Evolutionary conservation across 2,329 filamentous ascomycete genomes (phyloP).

Genomic region (Kalmusia sp.): DNA sequence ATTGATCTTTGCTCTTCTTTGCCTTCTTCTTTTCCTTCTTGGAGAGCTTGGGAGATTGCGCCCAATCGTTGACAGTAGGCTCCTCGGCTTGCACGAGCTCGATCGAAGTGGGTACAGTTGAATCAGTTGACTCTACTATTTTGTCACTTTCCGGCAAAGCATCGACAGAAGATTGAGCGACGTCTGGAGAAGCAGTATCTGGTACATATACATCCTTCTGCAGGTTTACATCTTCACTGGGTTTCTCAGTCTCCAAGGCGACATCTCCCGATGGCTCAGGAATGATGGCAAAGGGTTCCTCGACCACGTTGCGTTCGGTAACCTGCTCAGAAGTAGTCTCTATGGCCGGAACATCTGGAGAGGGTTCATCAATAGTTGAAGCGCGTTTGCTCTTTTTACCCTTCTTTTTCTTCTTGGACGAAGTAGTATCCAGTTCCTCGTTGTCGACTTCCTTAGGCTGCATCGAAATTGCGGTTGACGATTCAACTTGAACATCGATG

Average conservation of each 20-base stretch:
- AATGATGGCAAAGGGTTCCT: background rate
- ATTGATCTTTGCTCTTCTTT: slow-evolving; percentile 11
- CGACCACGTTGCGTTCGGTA: background rate
- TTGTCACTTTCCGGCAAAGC: slow-evolving; percentile 9
- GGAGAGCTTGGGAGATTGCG: slow-evolving; percentile 15
- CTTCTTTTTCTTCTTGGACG: slow-evolving; percentile 34
- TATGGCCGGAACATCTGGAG: background rate
- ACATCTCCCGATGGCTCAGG: background rate
- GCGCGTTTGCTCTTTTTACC: slow-evolving; percentile 30
- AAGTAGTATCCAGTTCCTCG: slow-evolving; percentile 10
- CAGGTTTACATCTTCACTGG: background rate
- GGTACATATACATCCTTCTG: background rate
- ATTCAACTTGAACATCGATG: slow-evolving; percentile 6
- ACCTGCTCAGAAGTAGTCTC: slow-evolving; percentile 4
- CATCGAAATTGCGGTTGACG: background rate
- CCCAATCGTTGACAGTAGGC: slow-evolving; percentile 11
- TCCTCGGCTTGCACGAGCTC: slow-evolving; percentile 5
- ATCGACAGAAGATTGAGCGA: slow-evolving; percentile 2
- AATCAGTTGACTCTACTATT: background rate
- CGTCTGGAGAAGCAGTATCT: background rate
- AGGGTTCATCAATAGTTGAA: slow-evolving; percentile 21
- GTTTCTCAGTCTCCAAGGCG: background rate
- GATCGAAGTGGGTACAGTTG: background rate
- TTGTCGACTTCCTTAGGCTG: slow-evolving; percentile 7
- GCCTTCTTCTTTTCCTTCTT: slow-evolving; percentile 16